phyloP scores from a whole-genome alignment of 2,329 filamentous ascomycete species.

The Cladophialophora immunda region DNA sequence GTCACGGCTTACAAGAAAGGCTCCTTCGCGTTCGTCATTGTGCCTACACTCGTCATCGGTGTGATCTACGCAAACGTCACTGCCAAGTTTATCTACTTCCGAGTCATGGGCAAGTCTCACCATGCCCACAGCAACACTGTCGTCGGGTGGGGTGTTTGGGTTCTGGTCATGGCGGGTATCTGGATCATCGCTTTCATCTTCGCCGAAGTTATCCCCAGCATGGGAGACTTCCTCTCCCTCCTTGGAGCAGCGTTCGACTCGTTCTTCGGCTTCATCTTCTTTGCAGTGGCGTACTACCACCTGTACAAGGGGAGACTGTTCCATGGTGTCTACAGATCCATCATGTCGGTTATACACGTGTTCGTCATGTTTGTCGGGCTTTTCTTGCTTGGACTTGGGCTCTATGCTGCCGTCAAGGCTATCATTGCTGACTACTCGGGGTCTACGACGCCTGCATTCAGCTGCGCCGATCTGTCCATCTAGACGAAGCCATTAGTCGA shows the following conservation, averaged over 20 bases:
- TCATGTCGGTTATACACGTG: slow-evolving; percentile 57
- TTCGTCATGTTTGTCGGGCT: slow-evolving; percentile 57
- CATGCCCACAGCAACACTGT: slow-evolving; percentile 59
- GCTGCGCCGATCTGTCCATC: slow-evolving; percentile 59
- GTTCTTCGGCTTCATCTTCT: slow-evolving; percentile 62
- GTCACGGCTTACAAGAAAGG: slow-evolving; percentile 57
- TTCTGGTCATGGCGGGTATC: slow-evolving; percentile 26
- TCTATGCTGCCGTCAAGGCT: slow-evolving; percentile 63
- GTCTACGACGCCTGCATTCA: slow-evolving; percentile 57
- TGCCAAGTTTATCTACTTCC: slow-evolving; percentile 58
- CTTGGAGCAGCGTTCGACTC: slow-evolving; percentile 59
- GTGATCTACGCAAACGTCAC: slow-evolving; percentile 61
- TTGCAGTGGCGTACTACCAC: slow-evolving; percentile 60
- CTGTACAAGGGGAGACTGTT: slow-evolving; percentile 54
- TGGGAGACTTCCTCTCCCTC: slow-evolving; percentile 61
- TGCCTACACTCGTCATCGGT: slow-evolving; percentile 59
- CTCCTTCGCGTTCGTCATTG: slow-evolving; percentile 61
- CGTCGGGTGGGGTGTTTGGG: slow-evolving; percentile 59
- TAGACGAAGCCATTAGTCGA: slow-evolving; percentile 37
- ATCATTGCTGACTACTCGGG: slow-evolving; percentile 61
- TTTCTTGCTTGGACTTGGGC: slow-evolving; percentile 60
- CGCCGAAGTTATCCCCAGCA: slow-evolving; percentile 58
- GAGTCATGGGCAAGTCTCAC: slow-evolving; percentile 53
- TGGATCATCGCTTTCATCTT: slow-evolving; percentile 53
- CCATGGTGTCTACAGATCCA: slow-evolving; percentile 44